Percentiles rank a stretch among this genome's conserved stretches.
These are phyloP conservation scores for Calonectria pseudoturangicola DNA, from an alignment of 2,329 filamentous ascomycete genomes.

Conservation along the genomic window DNA sequence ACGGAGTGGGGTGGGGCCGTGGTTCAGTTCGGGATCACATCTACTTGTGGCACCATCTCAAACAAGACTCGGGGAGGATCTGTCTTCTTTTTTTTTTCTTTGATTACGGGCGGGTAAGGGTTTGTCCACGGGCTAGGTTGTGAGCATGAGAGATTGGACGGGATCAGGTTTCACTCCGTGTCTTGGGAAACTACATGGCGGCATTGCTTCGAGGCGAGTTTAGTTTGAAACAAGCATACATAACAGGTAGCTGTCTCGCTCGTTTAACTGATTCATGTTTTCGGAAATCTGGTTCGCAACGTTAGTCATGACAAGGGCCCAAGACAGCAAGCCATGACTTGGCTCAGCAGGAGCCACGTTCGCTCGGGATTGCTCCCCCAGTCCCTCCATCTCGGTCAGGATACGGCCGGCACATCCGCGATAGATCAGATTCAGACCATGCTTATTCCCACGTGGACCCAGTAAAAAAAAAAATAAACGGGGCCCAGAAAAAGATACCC, in stretches of 20 bases:
- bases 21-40: conserved; percentile 19
- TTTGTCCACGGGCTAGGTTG: neutral
- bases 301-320: conserved; percentile 22
- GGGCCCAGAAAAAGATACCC: conserved; percentile 13
- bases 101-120: neutral
- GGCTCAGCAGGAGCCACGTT: conserved; percentile 1
- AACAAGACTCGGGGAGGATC: neutral
- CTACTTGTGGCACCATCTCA: neutral
- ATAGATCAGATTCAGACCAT: conserved; percentile 25
- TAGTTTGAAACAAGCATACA: conserved; percentile 24
- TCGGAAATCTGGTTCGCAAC: conserved; percentile 11
- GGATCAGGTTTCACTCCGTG: conserved; percentile 22
- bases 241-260: conserved; percentile 2
- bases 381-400: conserved; percentile 18
- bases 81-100: conserved; percentile 2
- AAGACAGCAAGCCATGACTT: conserved; percentile 2
- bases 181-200: conserved; percentile 23
- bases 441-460: conserved; percentile 25
- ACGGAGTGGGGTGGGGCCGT: conserved; percentile 26
- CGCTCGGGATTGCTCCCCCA: conserved; percentile 3
- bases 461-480: conserved; percentile 14
- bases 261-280: conserved; percentile 17
- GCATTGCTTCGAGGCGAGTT: neutral
- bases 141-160: neutral
- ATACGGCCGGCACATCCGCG: conserved; percentile 23